Evolutionary conservation across 2,329 filamentous ascomycete species (phyloP).

Genomic region (Venturia effusa): DNA sequence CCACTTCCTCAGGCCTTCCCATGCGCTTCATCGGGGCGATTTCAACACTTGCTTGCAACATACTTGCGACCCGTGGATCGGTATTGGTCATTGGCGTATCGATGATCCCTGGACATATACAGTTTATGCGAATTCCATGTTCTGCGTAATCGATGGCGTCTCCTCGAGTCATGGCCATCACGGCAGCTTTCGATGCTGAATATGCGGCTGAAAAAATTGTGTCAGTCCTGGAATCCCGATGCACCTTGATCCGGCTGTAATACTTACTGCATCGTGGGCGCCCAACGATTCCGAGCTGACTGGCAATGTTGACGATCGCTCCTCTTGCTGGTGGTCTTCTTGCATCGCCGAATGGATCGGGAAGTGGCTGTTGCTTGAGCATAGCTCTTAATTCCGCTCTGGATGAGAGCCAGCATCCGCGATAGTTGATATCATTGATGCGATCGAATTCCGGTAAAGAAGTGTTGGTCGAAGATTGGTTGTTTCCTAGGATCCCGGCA

Average conservation of each 20-base stretch:
- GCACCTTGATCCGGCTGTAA: neutral
- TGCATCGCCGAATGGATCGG: slow-evolving; percentile 4
- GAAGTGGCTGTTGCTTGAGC: slow-evolving; percentile 10
- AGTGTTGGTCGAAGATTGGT: slow-evolving; percentile 36
- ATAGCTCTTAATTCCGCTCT: slow-evolving; percentile 9
- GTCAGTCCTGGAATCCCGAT: neutral
- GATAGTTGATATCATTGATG: slow-evolving; percentile 46
- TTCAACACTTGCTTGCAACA: slow-evolving; percentile 20
- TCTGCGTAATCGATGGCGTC: slow-evolving; percentile 18
- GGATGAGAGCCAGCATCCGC: slow-evolving; percentile 14
- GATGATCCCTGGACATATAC: slow-evolving; percentile 24
- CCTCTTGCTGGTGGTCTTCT: slow-evolving; percentile 8
- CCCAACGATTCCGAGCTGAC: slow-evolving; percentile 9
- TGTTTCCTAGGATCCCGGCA: slow-evolving; percentile 39
- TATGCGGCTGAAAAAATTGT: slow-evolving; percentile 35
- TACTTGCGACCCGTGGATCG: slow-evolving; percentile 17
- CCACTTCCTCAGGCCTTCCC: slow-evolving; percentile 26
- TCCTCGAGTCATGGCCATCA: slow-evolving; percentile 46
- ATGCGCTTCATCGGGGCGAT: slow-evolving; percentile 26
- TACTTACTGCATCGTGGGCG: slow-evolving; percentile 11
- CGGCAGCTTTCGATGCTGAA: slow-evolving; percentile 47
- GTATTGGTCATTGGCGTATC: slow-evolving; percentile 24
- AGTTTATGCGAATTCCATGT: slow-evolving; percentile 22
- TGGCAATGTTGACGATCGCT: slow-evolving; percentile 11
- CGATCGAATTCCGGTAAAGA: slow-evolving; percentile 38